Percentiles rank a stretch among this genome's conserved stretches.
phyloP scores from a whole-genome alignment of 108 stramenopile species.

The Epipyxis sp. region DNA sequence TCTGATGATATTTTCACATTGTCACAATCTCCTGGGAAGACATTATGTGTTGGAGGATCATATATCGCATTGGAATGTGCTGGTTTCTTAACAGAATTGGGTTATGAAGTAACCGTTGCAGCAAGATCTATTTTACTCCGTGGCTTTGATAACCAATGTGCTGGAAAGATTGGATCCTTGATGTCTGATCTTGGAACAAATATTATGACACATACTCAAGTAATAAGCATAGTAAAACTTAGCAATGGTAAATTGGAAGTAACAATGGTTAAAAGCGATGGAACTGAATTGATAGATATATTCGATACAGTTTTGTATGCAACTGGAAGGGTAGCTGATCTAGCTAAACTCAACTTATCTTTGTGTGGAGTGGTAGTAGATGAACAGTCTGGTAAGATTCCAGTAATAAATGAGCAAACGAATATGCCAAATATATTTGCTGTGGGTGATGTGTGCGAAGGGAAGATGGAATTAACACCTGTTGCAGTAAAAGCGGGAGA shows the following conservation, averaged over 20 bases:
- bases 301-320: conserved; percentile 13
- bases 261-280: not conserved
- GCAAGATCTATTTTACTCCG: not conserved
- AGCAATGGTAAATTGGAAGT: not conserved
- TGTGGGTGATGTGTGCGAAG: conserved; percentile 18
- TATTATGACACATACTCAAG: not conserved
- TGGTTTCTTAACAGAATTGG: not conserved
- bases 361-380: not conserved
- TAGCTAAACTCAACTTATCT: not conserved
- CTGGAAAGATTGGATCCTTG: not conserved
- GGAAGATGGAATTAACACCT: conserved; percentile 10
- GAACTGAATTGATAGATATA: not conserved
- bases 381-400: not conserved
- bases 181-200: not conserved
- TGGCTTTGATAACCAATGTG: conserved; percentile 19
- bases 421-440: conserved; percentile 5
- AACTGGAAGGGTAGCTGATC: not conserved
- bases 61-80: conserved; percentile 26
- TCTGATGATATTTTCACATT: conserved; percentile 15
- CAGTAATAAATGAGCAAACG: not conserved
- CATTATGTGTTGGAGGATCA: conserved; percentile 8
- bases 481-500: conserved; percentile 18
- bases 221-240: not conserved
- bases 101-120: conserved; percentile 9
- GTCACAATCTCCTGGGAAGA: not conserved